These are phyloP conservation scores for Ustilago cynodontis DNA, from an alignment of 1,284 basidiomycete species.

Conservation along the genomic window DNA sequence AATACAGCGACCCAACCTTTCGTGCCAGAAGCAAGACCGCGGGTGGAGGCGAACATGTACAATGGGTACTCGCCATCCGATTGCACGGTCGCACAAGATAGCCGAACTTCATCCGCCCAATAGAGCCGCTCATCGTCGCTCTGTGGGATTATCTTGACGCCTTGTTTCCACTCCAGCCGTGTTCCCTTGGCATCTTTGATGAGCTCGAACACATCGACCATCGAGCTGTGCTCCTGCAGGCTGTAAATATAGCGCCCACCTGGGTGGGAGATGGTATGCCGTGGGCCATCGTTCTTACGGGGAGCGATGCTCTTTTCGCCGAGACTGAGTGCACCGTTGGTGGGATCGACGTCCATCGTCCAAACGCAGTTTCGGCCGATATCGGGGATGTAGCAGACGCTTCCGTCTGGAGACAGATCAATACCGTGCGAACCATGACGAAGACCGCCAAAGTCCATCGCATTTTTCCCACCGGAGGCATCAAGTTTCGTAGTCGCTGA, in stretches of 20 bases:
- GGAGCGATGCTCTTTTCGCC: conserved; percentile 69
- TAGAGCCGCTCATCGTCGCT: conserved; percentile 48
- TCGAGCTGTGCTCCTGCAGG: conserved; percentile 68
- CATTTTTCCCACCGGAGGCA: conserved; percentile 37
- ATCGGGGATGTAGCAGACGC: conserved; percentile 20
- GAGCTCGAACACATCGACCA: conserved; percentile 65
- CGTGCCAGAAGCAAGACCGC: conserved; percentile 66
- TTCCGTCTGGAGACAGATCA: conserved; percentile 35
- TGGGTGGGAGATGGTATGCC: conserved; percentile 71
- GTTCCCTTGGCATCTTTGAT: conserved; percentile 24
- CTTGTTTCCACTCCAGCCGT: conserved; percentile 58
- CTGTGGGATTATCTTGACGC: conserved; percentile 66
- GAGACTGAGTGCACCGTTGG: conserved; percentile 57
- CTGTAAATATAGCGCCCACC: conserved; percentile 70
- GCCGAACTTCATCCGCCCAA: conserved; percentile 71
- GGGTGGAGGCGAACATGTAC: conserved; percentile 70
- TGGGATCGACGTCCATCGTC: conserved; percentile 67
- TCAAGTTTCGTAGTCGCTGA: conserved; percentile 26
- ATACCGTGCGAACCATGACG: conserved; percentile 47
- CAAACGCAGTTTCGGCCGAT: conserved; percentile 71
- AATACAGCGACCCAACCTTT: conserved; percentile 70
- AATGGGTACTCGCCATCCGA: conserved; percentile 21
- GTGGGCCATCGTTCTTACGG: conserved; percentile 70
- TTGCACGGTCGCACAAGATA: conserved; percentile 56
- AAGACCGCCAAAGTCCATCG: conserved; percentile 56